Base-by-base conservation (phyloP, 176 grass and related monocot species). In the Chloris gayana region DNA sequence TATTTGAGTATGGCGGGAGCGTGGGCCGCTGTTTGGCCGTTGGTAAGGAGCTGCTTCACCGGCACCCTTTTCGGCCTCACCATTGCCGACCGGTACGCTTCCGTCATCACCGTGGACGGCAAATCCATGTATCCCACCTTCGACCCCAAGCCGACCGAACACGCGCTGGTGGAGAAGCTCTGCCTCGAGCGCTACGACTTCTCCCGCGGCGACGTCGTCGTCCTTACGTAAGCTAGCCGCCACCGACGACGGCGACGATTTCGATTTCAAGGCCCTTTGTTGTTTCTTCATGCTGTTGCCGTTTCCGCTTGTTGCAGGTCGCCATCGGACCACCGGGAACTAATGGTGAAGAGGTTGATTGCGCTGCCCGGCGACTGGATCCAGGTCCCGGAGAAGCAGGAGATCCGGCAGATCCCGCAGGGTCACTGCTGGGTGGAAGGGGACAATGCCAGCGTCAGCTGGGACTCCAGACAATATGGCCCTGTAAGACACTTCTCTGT, bases 401-500 rank as follows among this genome's bases (percentile, higher is more conserved):
- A 93, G 56, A 84, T 97, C 82, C 21, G 82, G 18, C 62, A 88
- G 74, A 87, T 97, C 39, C 91, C 86, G 2, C 67, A 84, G 35
- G 94, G 94, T 3, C 89, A 91, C 82, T 97, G 91, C 75, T 97
- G 94, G 91, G 87, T 97, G 24, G 91, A 97, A 93, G 94, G 94
- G 64, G 94, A 91, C 69, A 93, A 92, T 77, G 47, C 85, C 14
- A 27, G 9, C 14, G 2, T 41, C 64, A 94, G 91, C 62, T 82
- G 64, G 80, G 94, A 94, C 85, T 97, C 89, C 13, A 71, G 85
- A 80, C 9, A 37, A 31, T 97, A 75, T 59, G 91, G 91, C 69
- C 76, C 89, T 74, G 89, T 97, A 97, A 89, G 89, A 62, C 68
- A n/a, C 56, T 46, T 15, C 9, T 1, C 22, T 79, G 6, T 14